phyloP scores from a whole-genome alignment of 2,329 filamentous ascomycete species.

The Tolypocladium paradoxum region DNA sequence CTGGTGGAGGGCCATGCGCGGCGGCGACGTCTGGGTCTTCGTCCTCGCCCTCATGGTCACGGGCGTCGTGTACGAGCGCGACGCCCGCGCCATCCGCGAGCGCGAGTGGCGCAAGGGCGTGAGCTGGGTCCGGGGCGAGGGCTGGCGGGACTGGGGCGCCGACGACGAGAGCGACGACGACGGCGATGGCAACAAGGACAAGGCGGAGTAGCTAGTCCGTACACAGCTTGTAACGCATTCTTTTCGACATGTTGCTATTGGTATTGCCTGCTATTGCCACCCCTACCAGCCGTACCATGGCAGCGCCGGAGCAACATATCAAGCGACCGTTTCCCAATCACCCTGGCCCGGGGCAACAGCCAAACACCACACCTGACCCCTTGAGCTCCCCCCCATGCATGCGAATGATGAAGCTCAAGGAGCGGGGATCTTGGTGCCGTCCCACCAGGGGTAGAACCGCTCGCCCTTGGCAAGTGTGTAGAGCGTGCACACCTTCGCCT shows the following conservation, averaged over 20 bases:
- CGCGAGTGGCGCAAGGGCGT: constrained; percentile 59
- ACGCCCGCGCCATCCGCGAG: constrained; percentile 58
- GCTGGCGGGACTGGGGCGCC: constrained; percentile 57
- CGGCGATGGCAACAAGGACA: constrained; percentile 17
- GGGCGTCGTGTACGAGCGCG: constrained; percentile 65
- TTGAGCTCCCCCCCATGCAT: not conserved
- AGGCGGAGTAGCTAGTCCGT: not conserved
- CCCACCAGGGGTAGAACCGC: constrained; percentile 18
- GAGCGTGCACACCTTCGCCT: constrained; percentile 11
- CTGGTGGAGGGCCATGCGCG: constrained; percentile 74
- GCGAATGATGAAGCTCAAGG: constrained; percentile 3
- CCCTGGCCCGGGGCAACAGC: not conserved
- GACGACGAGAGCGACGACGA: constrained; percentile 40
- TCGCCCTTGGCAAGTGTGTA: constrained; percentile 12
- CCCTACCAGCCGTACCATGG: too few relatives aligned
- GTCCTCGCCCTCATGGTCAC: constrained; percentile 68
- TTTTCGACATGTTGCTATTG: too few relatives aligned
- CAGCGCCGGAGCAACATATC: not conserved
- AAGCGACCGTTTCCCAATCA: not conserved
- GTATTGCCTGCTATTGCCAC: not conserved
- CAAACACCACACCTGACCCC: not conserved
- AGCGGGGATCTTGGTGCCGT: constrained; percentile 9
- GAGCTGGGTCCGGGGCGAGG: constrained; percentile 64
- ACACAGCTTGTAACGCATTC: not conserved
- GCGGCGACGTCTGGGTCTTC: constrained; percentile 79